These are phyloP conservation scores for Rhizomucor pusillus DNA, from an alignment of 371 early-diverging fungal genomes.

Conservation along the genomic window DNA sequence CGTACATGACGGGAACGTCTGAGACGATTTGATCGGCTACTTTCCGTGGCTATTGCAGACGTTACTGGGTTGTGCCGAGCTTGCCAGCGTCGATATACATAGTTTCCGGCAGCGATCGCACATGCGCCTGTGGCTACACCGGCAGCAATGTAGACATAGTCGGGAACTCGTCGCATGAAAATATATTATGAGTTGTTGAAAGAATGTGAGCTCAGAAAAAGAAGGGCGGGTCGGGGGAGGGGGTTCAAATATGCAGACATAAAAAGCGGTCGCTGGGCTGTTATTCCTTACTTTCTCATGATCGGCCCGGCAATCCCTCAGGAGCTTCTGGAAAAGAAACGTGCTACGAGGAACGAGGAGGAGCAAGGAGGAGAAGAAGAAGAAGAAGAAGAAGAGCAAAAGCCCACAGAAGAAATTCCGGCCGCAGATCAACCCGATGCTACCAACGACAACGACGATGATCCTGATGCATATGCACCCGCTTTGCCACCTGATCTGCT, in stretches of 20 bases:
- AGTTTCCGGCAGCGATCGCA: slow-evolving; percentile 10
- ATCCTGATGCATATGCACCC: slow-evolving; percentile 51
- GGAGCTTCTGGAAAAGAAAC: slow-evolving; percentile 21
- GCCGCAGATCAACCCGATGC: background rate
- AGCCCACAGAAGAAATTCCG: background rate
- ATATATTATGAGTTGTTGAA: background rate
- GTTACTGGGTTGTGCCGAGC: background rate
- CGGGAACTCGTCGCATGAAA: slow-evolving; percentile 9
- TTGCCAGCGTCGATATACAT: slow-evolving; percentile 1
- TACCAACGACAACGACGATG: slow-evolving; percentile 11
- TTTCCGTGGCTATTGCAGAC: background rate
- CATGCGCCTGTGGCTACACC: slow-evolving; percentile 13
- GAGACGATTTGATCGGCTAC: slow-evolving; percentile 15
- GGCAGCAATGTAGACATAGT: slow-evolving; percentile 5
- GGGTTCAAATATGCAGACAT: no score
- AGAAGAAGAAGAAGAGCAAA: slow-evolving; percentile 8
- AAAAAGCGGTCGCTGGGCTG: no score
- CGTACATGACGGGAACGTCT: slow-evolving; percentile 34
- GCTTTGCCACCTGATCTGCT: slow-evolving; percentile 57
- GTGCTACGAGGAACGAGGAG: no score
- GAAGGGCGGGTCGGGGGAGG: no score
- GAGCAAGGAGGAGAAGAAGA: slow-evolving; percentile 2
- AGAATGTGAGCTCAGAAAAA: background rate
- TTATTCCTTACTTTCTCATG: slow-evolving; percentile 3
- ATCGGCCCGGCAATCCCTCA: slow-evolving; percentile 31